A percentile compares a stretch with the other conserved stretches of the same genome.
Evolutionary conservation across 768 basidiomycete species (phyloP).

Genomic region (Pulveroboletus sp.): DNA sequence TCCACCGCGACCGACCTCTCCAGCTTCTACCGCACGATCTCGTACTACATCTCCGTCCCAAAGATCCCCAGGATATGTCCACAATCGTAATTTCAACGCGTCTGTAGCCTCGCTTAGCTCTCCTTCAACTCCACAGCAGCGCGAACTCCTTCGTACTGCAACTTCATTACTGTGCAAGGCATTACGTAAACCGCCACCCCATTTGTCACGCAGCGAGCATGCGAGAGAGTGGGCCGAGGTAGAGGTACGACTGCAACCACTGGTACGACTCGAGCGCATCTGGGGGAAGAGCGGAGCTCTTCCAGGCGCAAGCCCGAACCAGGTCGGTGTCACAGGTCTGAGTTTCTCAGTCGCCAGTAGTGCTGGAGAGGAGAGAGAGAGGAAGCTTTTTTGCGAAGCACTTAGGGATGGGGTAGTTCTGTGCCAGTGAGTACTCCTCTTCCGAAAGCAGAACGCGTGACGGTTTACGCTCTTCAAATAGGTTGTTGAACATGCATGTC

Average conservation of each 20-base stretch:
- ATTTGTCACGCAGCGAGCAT: slow-evolving; percentile 48
- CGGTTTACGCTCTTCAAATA: slow-evolving; percentile 25
- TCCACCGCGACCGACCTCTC: slow-evolving; percentile 39
- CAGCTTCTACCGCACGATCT: slow-evolving; percentile 40
- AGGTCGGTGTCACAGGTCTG: slow-evolving; percentile 28
- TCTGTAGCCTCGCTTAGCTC: slow-evolving; percentile 53
- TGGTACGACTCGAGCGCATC: slow-evolving; percentile 66
- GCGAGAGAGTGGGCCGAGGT: slow-evolving; percentile 70
- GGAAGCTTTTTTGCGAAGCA: slow-evolving; percentile 67
- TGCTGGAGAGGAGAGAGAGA: slow-evolving; percentile 71
- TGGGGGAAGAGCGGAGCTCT: slow-evolving; percentile 63
- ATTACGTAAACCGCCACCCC: slow-evolving; percentile 54
- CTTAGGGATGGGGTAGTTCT: slow-evolving; percentile 81
- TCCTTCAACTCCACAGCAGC: slow-evolving; percentile 51
- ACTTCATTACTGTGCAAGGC: slow-evolving; percentile 62
- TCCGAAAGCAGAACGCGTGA: slow-evolving; percentile 5
- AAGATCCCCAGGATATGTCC: slow-evolving; percentile 37
- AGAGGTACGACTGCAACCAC: slow-evolving; percentile 54
- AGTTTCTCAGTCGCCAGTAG: slow-evolving; percentile 37
- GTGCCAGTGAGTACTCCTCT: slow-evolving; percentile 68
- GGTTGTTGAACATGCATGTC: slow-evolving; percentile 75
- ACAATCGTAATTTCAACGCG: slow-evolving; percentile 53
- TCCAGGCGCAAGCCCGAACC: slow-evolving; percentile 41
- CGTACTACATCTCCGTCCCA: slow-evolving; percentile 46
- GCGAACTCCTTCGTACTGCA: slow-evolving; percentile 65